Conservation (phyloP, 2,329 filamentous ascomycete species). For the Alternaria arborescens region DNA sequence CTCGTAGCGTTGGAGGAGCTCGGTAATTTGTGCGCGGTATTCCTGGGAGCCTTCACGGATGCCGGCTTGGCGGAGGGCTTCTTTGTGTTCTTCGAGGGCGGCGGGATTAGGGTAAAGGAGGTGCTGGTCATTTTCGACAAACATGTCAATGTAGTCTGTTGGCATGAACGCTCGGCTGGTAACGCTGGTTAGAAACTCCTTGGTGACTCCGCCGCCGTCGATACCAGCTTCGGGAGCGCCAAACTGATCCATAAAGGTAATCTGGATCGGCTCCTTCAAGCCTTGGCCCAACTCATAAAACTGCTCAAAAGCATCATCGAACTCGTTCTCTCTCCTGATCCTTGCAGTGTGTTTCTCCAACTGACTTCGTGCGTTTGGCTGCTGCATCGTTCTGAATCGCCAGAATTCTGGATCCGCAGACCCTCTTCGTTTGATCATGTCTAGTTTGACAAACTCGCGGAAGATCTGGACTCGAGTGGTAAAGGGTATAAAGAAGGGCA, state of each 20-base stretch:
- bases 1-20: slow-evolving; percentile 79
- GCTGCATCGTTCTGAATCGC: slow-evolving; percentile 65
- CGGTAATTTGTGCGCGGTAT: slow-evolving; percentile 65
- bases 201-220: slow-evolving; percentile 95
- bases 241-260: slow-evolving; percentile 94
- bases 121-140: slow-evolving; percentile 84
- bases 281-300: slow-evolving; percentile 84
- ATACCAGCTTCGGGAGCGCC: slow-evolving; percentile 89
- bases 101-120: slow-evolving; percentile 88
- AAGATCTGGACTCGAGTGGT: slow-evolving; percentile 91
- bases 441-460: slow-evolving; percentile 85
- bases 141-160: slow-evolving; percentile 66
- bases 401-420: slow-evolving; percentile 76
- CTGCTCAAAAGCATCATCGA: slow-evolving; percentile 83
- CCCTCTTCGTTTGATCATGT: slow-evolving; percentile 78
- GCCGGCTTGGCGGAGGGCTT: slow-evolving; percentile 63
- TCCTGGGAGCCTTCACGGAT: slow-evolving; percentile 63
- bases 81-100: slow-evolving; percentile 73
- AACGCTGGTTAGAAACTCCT: slow-evolving; percentile 92
- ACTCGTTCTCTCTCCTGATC: slow-evolving; percentile 80
- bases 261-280: slow-evolving; percentile 94
- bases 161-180: slow-evolving; percentile 83
- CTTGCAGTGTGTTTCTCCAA: slow-evolving; percentile 71
- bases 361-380: slow-evolving; percentile 45
- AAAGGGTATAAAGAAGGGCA: slow-evolving; percentile 97